Base-by-base conservation (phyloP, 805 yeast species). In the Suhomyces pyralidae region DNA sequence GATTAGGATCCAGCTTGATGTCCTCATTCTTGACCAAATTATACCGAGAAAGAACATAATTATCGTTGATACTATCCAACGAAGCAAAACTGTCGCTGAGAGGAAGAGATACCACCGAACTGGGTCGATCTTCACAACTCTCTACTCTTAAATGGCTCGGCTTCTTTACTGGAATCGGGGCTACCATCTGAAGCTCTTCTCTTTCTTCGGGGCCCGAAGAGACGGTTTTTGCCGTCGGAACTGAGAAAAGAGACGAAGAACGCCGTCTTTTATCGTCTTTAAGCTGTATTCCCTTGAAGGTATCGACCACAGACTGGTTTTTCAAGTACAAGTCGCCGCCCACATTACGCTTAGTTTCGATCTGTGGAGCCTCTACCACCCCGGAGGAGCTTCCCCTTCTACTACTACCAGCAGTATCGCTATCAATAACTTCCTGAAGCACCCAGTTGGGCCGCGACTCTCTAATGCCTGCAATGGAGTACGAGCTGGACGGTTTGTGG, bases 21-120 rank as follows among this genome's bases (percentile, higher is more conserved):
- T 40, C 34, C 2, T 50, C 54, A 10, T 53, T 51, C 5, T 54
- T 58, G n/a, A 65, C 58, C 58, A 57, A 69, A 51, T 74, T 76
- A 24, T 73, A 73, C 54, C 70, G 71, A 52, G 64, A 56, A 49
- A 69, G 77, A 54, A 77, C 75, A 54, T 77, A 80, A 49, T 82
- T 86, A 58, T 82, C 79, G 62, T 85, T 84, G 54, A 81, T 78
- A 63, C 91, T 83, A 61, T 85, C 91, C 62, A 88, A 70, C 0
- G 92, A 86, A 0, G 93, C 93, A 73, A 86, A 86, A 55, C 91
- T 85, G 42, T 88, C 88, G 55, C 82, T 85, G 14, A 85, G 73
- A 0, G 90, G 90, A 40, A 86, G 71, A 25, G 85, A 80, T 51
- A 86, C 84, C 44, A 88, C 79, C 25, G 96, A 94, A 1, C 96